These are phyloP conservation scores for Echites panduratus DNA, from an alignment of 257 asterid species.

Conservation along the genomic window DNA sequence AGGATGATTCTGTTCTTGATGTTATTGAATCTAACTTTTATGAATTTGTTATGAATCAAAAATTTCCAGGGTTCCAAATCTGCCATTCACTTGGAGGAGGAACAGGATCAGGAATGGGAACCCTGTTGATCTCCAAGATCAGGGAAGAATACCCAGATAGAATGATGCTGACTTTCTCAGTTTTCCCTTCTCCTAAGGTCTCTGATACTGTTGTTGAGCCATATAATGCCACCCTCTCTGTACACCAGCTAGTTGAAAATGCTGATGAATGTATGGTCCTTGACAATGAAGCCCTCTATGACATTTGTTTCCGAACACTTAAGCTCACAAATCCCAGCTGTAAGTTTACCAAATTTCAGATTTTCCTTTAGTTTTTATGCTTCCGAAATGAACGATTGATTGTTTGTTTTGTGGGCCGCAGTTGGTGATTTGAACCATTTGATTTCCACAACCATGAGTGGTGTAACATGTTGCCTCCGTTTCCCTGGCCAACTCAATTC, in stretches of 20 bases:
- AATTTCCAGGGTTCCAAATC: conserved; percentile 50
- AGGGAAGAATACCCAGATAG: conserved; percentile 73
- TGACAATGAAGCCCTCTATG: conserved; percentile 71
- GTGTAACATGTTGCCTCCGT: conserved; percentile 68
- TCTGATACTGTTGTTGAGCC: conserved; percentile 79
- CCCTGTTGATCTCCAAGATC: conserved; percentile 61
- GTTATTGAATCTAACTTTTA: too few relatives aligned
- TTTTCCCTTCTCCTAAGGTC: conserved; percentile 72
- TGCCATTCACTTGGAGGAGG: conserved; percentile 77
- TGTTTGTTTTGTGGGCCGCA: conserved; percentile 19
- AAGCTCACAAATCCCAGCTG: conserved; percentile 80
- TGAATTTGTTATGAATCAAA: background rate
- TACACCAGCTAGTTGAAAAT: conserved; percentile 65
- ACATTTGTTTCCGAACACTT: conserved; percentile 73
- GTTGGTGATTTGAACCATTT: conserved; percentile 76
- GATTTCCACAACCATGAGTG: conserved; percentile 73
- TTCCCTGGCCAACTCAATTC: conserved; percentile 74
- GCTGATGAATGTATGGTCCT: conserved; percentile 82
- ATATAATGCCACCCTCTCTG: conserved; percentile 71
- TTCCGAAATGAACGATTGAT: background rate
- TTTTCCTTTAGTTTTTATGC: background rate
- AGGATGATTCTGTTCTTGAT: too few relatives aligned
- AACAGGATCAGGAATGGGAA: conserved; percentile 77
- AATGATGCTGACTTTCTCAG: conserved; percentile 74
- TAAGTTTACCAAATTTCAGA: conserved; percentile 24